These are phyloP conservation scores for Agaricus sinodeliciosus DNA, from an alignment of 768 basidiomycete genomes.

Conservation along the genomic window DNA sequence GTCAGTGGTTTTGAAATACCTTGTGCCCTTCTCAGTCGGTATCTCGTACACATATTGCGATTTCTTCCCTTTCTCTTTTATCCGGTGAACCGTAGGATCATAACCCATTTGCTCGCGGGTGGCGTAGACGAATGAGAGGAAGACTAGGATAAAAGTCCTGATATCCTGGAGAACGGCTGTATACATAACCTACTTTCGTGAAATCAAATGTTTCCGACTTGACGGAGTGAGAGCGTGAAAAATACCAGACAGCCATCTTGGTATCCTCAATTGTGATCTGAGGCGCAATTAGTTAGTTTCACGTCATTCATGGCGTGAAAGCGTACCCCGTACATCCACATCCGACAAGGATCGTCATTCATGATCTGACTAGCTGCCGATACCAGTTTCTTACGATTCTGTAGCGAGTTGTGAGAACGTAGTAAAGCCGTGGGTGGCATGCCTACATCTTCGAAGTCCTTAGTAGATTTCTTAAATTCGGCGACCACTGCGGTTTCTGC, in stretches of 20 bases:
- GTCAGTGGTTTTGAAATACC: background rate
- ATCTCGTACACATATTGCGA: background rate
- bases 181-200: background rate
- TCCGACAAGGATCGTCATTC: background rate
- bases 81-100: background rate
- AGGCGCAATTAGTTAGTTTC: background rate
- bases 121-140: slow-evolving; percentile 5
- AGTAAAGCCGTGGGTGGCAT: background rate
- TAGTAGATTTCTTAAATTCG: slow-evolving; percentile 10
- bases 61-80: background rate
- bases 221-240: slow-evolving; percentile 9
- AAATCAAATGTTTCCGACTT: slow-evolving; percentile 8
- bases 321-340: background rate
- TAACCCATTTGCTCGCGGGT: slow-evolving; percentile 3
- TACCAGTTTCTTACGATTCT: background rate
- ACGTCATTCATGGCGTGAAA: too few species aligned
- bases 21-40: background rate
- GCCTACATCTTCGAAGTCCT: background rate
- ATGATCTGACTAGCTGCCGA: background rate
- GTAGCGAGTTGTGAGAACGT: background rate
- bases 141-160: background rate
- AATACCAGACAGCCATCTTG: slow-evolving; percentile 10
- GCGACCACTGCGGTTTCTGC: slow-evolving; percentile 10
- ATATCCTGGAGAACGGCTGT: background rate
- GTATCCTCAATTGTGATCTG: slow-evolving; percentile 10